Evolutionary conservation across 2,329 filamentous ascomycete genomes (phyloP).

Genomic region (Colletotrichum endophyticum): DNA sequence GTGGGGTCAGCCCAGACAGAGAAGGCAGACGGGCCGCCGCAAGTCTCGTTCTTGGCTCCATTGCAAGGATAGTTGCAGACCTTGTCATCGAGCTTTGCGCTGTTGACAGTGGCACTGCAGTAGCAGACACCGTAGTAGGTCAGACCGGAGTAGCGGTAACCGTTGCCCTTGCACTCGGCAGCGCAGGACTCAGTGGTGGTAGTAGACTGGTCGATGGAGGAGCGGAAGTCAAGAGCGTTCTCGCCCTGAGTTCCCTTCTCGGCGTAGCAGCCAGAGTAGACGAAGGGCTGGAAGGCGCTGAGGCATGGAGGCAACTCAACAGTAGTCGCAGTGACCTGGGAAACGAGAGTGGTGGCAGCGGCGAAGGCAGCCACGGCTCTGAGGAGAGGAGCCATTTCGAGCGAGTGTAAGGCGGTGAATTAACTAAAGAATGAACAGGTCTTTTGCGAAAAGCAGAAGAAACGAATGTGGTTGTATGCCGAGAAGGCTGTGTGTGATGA

Average conservation of each 20-base stretch:
- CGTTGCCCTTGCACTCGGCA: conserved; percentile 55
- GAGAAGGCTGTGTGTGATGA: conserved; percentile 12
- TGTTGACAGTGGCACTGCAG: conserved; percentile 55
- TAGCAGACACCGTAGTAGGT: conserved; percentile 59
- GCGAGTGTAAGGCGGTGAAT: conserved; percentile 32
- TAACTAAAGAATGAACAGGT: conserved; percentile 16
- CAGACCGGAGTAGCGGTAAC: conserved; percentile 56
- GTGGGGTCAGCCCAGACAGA: conserved; percentile 55
- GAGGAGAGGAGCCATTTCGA: conserved; percentile 34
- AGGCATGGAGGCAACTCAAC: conserved; percentile 50
- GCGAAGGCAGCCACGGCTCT: conserved; percentile 39
- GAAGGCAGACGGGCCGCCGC: conserved; percentile 52
- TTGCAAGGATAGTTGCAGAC: conserved; percentile 64
- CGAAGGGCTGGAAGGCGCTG: conserved; percentile 50
- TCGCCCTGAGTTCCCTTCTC: conserved; percentile 32
- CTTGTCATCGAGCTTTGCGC: conserved; percentile 54
- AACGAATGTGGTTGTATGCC: conserved; percentile 6
- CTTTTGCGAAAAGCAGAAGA: conserved; percentile 26
- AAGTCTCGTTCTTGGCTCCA: conserved; percentile 47
- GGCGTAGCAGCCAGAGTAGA: conserved; percentile 52
- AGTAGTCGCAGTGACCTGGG: conserved; percentile 44
- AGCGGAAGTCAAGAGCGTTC: conserved; percentile 45
- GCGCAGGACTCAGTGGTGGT: conserved; percentile 51
- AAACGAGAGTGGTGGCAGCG: conserved; percentile 39
- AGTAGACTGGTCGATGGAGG: conserved; percentile 42